Conservation (phyloP, 768 basidiomycete genomes). For the Mycena indigotica region DNA sequence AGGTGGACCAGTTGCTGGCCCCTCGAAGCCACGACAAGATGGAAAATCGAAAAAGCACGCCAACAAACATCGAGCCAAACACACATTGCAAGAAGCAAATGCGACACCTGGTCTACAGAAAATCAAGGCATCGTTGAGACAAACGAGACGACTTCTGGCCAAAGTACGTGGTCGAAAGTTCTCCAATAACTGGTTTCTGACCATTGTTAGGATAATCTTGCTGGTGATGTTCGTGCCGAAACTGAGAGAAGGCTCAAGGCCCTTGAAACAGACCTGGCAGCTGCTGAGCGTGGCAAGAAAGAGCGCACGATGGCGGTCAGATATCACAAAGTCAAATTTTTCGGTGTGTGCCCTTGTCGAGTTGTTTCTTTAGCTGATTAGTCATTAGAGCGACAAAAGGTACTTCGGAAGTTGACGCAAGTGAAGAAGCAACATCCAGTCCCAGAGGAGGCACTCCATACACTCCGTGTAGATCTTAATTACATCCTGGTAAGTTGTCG, state of each 20-base stretch:
- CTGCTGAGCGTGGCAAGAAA: conserved; percentile 62
- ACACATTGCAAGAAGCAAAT: conserved; percentile 31
- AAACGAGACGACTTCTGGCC: conserved; percentile 79
- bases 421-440: conserved; percentile 52
- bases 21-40: conserved; percentile 19
- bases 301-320: conserved; percentile 73
- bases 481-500: conserved; percentile 72
- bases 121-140: conserved; percentile 81
- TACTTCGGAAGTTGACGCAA: conserved; percentile 74
- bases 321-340: conserved; percentile 94
- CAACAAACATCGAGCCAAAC: conserved; percentile 21
- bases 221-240: conserved; percentile 80
- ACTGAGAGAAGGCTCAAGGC: conserved; percentile 78
- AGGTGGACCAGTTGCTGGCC: conserved; percentile 17
- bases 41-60: conserved; percentile 26
- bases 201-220: conserved; percentile 64
- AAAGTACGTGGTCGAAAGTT: conserved; percentile 65
- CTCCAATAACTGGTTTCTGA: neutral
- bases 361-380: neutral
- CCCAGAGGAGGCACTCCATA: conserved; percentile 52
- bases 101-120: conserved; percentile 75
- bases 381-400: conserved; percentile 79
- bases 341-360: conserved; percentile 58
- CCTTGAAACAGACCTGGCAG: conserved; percentile 71
- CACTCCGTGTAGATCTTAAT: conserved; percentile 85